Evolutionary conservation across 2,329 filamentous ascomycete species (phyloP), one percentile per base, ranked within the genome.

Genomic region (Epichloe uncinata): DNA sequence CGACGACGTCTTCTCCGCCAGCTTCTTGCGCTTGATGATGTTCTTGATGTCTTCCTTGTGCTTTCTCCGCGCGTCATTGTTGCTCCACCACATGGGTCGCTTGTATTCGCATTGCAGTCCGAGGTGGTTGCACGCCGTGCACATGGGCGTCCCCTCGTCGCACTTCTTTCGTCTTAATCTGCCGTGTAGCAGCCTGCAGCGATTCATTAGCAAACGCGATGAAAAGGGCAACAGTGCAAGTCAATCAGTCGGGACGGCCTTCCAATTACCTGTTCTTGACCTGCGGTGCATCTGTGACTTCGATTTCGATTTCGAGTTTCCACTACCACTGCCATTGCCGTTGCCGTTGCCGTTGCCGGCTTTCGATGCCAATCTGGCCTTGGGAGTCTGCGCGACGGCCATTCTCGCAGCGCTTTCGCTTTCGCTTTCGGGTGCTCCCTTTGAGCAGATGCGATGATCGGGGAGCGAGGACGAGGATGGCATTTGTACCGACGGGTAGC

Each of bases 11-110:
- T 95, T 95, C 70, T 96, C 91, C 26, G 83, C 82, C 58, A 94
- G 77, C 78, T 97, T 97, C 65, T 93, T 97, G 65, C 84, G 81
- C 80, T 95, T 96, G 75, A 98, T 97, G 68, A 91, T 87, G 69
- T 85, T 84, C 77, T 98, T 98, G 76, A 98, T 95, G 58, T 84
- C 73, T 64, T 97, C 93, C 72, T 97, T 98, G 66, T 96, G 88
- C 50, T 82, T 73, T 60, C 84, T 81, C 58, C 93, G 78, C 62
- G 85, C 81, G 55, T 95, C 89, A 62, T 86, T 85, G 74, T 93
- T 96, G 70, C 84, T 86, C 93, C 93, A 98, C 93, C 93, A 98
- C 70, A 87, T 81, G 37, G 93, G 93, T 63, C 90, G 77, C 76
- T 95, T 95, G 73, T 97, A 98, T 73, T 97, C 89, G 73, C 93